A percentile compares a stretch with the other conserved stretches of the same genome.
Evolutionary conservation across 495 filamentous ascomycete genomes (phyloP).

Genomic region (Aspergillus nanangensis): DNA sequence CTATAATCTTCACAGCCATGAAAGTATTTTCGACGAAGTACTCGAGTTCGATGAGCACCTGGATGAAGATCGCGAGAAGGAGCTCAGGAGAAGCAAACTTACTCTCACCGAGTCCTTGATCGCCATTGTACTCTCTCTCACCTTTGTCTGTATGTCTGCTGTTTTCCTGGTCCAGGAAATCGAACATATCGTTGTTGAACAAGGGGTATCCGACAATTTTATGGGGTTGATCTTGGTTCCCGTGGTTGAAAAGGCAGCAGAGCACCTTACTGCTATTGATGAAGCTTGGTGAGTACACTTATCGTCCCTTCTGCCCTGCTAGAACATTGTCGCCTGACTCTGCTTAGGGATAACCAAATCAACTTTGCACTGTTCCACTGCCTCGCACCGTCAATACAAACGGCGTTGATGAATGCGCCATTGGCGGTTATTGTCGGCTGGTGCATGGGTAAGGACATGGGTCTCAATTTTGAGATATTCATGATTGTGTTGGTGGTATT

Average conservation of each 20-base stretch:
- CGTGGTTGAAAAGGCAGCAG: slow-evolving; percentile 85
- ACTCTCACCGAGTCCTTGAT: slow-evolving; percentile 72
- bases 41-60: slow-evolving; percentile 67
- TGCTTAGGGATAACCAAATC: slow-evolving; percentile 43
- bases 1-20: slow-evolving; percentile 81
- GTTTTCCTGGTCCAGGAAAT: slow-evolving; percentile 82
- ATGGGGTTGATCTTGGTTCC: slow-evolving; percentile 71
- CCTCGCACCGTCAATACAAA: slow-evolving; percentile 84
- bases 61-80: slow-evolving; percentile 64
- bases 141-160: slow-evolving; percentile 75
- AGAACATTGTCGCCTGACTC: background rate
- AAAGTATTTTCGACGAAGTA: slow-evolving; percentile 69
- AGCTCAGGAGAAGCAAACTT: slow-evolving; percentile 62
- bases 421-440: slow-evolving; percentile 82
- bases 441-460: slow-evolving; percentile 67
- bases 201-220: slow-evolving; percentile 69
- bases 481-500: slow-evolving; percentile 84
- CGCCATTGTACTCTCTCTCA: slow-evolving; percentile 61
- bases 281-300: slow-evolving; percentile 68
- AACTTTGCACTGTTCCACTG: slow-evolving; percentile 92
- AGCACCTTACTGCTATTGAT: slow-evolving; percentile 86
- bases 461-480: slow-evolving; percentile 83
- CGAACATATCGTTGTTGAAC: slow-evolving; percentile 59
- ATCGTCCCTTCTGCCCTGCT: background rate
- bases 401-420: slow-evolving; percentile 82